Evolutionary conservation across 306 rosid species (phyloP).

Genomic region (Cotoneaster glaucophyllus): DNA sequence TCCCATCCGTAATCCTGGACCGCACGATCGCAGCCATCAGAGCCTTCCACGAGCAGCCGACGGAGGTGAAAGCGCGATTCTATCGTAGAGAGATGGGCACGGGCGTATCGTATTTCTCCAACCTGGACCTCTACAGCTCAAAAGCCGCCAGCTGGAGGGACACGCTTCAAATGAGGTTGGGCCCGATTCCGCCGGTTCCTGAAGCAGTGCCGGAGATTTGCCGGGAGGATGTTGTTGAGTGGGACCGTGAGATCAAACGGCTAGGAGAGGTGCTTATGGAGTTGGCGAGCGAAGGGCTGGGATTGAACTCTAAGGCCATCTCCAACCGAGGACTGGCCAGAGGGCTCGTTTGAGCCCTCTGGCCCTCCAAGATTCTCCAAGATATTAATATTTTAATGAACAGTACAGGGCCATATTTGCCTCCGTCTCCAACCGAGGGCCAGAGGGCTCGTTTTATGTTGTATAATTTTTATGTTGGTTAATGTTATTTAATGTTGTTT

Average conservation of each 20-base stretch:
- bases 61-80: conserved; percentile 8
- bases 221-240: conserved; percentile 31
- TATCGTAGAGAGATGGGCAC: conserved; percentile 8
- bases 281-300: conserved; percentile 37
- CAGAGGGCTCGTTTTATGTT: no score
- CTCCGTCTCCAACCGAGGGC: no score
- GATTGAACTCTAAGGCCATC: conserved; percentile 26
- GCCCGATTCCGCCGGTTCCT: conserved; percentile 18
- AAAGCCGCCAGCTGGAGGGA: conserved; percentile 83
- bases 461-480: no score
- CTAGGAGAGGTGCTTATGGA: conserved; percentile 34
- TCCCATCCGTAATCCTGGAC: conserved; percentile 16
- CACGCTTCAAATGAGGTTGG: conserved; percentile 41
- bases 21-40: conserved; percentile 20
- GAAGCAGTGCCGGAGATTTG: conserved; percentile 50
- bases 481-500: no score
- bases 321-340: no score
- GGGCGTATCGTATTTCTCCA: conserved; percentile 32
- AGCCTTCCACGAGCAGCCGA: conserved; percentile 36
- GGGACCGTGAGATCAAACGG: conserved; percentile 43
- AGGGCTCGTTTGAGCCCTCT: no score
- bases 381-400: no score
- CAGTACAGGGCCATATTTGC: no score
- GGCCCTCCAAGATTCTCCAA: no score
- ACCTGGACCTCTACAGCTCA: conserved; percentile 28